A percentile compares a stretch with the other conserved stretches of the same genome.
Evolutionary conservation across 371 early-diverging fungal species (phyloP).

Genomic region (Catenaria anguillulae): DNA sequence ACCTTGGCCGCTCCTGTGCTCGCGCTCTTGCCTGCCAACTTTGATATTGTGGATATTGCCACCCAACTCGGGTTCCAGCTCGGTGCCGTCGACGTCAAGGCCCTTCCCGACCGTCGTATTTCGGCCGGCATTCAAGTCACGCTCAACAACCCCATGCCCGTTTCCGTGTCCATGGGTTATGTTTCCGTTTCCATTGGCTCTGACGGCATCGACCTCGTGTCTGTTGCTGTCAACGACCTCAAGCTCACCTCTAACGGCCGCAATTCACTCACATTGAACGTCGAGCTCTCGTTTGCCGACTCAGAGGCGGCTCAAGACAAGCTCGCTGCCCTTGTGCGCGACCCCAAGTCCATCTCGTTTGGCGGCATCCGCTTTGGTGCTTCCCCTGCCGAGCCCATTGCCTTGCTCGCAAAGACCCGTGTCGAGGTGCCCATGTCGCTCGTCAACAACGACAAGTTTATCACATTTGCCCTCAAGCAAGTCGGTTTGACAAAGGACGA

Average conservation of each 20-base stretch:
- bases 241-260: neutral
- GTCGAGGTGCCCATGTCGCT: neutral
- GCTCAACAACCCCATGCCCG: slow-evolving; percentile 3
- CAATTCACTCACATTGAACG: neutral
- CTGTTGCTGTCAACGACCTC: neutral
- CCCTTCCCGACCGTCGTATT: neutral
- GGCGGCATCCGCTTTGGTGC: neutral
- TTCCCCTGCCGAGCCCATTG: neutral
- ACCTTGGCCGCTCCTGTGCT: neutral
- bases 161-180: slow-evolving; percentile 1
- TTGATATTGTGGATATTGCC: neutral
- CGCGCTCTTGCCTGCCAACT: neutral
- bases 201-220: neutral
- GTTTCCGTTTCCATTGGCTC: neutral
- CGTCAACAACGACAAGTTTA: neutral
- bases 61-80: neutral
- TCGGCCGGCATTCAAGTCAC: neutral
- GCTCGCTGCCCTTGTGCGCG: neutral
- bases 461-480: neutral
- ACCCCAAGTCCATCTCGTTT: neutral
- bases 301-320: neutral
- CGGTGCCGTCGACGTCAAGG: neutral
- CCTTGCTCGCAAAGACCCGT: neutral
- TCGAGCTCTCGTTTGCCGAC: neutral
- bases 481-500: neutral